Evolutionary conservation across 2,329 filamentous ascomycete genomes (phyloP).

Genomic region (Gliomastix tumulicola): DNA sequence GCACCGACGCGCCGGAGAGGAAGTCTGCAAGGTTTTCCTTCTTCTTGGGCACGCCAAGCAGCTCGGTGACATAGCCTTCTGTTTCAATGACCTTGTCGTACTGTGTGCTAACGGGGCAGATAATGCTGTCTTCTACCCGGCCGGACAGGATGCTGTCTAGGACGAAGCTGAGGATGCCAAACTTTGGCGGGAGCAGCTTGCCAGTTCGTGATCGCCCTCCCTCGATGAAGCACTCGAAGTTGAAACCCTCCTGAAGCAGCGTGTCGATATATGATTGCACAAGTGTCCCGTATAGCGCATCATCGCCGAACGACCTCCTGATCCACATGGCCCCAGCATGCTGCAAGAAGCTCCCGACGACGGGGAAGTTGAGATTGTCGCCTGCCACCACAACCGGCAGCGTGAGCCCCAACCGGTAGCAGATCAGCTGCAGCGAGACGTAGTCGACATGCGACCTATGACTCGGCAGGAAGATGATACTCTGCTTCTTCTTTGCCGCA

Average conservation of each 20-base stretch:
- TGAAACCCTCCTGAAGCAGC: constrained; percentile 81
- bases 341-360: constrained; percentile 85
- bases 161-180: constrained; percentile 88
- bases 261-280: constrained; percentile 96
- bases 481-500: constrained; percentile 82
- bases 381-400: constrained; percentile 90
- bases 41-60: constrained; percentile 88
- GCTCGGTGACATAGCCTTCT: constrained; percentile 90
- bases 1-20: constrained; percentile 77
- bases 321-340: constrained; percentile 99
- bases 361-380: constrained; percentile 91
- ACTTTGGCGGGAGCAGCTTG: constrained; percentile 89
- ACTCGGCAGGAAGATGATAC: constrained; percentile 91
- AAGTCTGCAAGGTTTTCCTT: constrained; percentile 92
- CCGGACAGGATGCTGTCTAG: constrained; percentile 86
- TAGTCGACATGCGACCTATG: constrained; percentile 97
- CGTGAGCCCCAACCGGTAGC: constrained; percentile 83
- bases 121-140: constrained; percentile 81
- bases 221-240: constrained; percentile 97
- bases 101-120: constrained; percentile 93
- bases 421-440: constrained; percentile 89
- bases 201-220: constrained; percentile 88
- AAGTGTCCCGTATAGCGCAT: constrained; percentile 82
- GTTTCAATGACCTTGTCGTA: constrained; percentile 99
- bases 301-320: constrained; percentile 83